A percentile compares a stretch with the other conserved stretches of the same genome.
Conservation (phyloP, 495 filamentous ascomycete species). For the Talaromyces borbonicus region DNA sequence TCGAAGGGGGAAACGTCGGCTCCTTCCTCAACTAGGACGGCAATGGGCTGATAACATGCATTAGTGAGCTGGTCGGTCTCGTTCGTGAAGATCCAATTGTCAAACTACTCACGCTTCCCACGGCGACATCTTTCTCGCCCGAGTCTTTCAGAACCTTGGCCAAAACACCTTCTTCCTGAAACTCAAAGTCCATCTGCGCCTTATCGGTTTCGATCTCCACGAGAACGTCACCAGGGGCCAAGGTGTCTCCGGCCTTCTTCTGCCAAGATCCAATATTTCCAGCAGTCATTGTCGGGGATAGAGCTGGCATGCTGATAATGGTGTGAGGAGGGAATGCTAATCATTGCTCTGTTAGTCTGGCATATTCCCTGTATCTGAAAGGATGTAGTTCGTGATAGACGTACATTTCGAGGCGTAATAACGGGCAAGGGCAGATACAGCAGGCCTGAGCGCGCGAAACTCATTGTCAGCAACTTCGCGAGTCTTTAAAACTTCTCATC, state of each 20-base stretch:
- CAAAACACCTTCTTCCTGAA: slow-evolving; percentile 93
- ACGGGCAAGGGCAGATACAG: slow-evolving; percentile 52
- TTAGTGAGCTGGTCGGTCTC: too few species aligned
- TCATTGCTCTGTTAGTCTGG: slow-evolving; percentile 16
- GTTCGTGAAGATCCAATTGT: too few species aligned
- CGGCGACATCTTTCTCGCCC: slow-evolving; percentile 89
- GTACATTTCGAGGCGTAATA: slow-evolving; percentile 75
- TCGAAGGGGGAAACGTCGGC: slow-evolving; percentile 79
- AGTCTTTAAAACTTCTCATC: background rate
- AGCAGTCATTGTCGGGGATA: slow-evolving; percentile 94
- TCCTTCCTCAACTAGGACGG: slow-evolving; percentile 85
- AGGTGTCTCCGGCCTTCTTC: slow-evolving; percentile 85
- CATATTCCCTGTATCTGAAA: slow-evolving; percentile 9
- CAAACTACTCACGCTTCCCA: slow-evolving; percentile 78
- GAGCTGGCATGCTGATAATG: slow-evolving; percentile 92
- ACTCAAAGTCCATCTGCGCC: slow-evolving; percentile 99
- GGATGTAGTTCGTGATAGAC: slow-evolving; percentile 15
- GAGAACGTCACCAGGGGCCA: slow-evolving; percentile 90
- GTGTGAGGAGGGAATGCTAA: slow-evolving; percentile 85
- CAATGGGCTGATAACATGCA: slow-evolving; percentile 64
- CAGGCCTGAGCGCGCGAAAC: slow-evolving; percentile 20
- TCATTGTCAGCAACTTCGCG: slow-evolving; percentile 9
- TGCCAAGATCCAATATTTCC: slow-evolving; percentile 98
- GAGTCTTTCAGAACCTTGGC: slow-evolving; percentile 91
- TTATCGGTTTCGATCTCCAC: slow-evolving; percentile 99